phyloP scores from a whole-genome alignment of 2,329 filamentous ascomycete species.

The Aspergillus arachidicola region DNA sequence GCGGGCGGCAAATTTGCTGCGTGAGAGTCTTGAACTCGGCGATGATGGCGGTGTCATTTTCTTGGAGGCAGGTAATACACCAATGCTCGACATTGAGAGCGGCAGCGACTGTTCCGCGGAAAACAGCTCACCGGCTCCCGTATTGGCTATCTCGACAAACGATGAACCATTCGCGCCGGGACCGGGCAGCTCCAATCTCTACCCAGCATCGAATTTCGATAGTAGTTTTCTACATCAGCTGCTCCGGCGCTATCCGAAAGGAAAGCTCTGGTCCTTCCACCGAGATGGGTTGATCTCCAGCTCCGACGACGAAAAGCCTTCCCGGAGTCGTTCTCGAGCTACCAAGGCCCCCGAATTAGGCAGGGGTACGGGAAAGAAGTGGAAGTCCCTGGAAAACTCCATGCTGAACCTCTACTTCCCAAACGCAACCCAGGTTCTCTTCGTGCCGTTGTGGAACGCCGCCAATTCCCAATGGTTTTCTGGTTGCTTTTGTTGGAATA shows the following conservation, averaged over 20 bases:
- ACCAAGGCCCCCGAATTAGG: conserved; percentile 21
- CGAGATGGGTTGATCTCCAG: conserved; percentile 46
- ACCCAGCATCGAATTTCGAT: conserved; percentile 35
- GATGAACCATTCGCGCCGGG: conserved; percentile 39
- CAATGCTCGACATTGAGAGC: conserved; percentile 30
- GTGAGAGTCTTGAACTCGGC: conserved; percentile 49
- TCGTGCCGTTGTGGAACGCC: conserved; percentile 56
- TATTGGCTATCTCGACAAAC: conserved; percentile 39
- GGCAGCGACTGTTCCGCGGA: conserved; percentile 34
- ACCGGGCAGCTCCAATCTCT: conserved; percentile 29
- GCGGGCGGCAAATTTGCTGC: conserved; percentile 52
- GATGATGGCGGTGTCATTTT: conserved; percentile 52
- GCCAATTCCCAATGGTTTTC: conserved; percentile 51
- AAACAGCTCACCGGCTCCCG: conserved; percentile 30
- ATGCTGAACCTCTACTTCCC: conserved; percentile 51
- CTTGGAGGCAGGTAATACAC: conserved; percentile 34
- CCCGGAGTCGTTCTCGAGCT: conserved; percentile 11
- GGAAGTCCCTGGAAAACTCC: conserved; percentile 40
- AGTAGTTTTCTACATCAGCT: conserved; percentile 37
- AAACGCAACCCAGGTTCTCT: conserved; percentile 51
- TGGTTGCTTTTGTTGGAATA: conserved; percentile 49
- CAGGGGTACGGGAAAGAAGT: conserved; percentile 28
- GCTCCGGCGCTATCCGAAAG: conserved; percentile 49
- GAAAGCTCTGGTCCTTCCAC: conserved; percentile 53
- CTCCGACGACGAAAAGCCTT: conserved; percentile 46